Evolutionary conservation across 805 yeast genomes (phyloP), one percentile per base, ranked within the genome.

Genomic region (Lipomyces anomalus): DNA sequence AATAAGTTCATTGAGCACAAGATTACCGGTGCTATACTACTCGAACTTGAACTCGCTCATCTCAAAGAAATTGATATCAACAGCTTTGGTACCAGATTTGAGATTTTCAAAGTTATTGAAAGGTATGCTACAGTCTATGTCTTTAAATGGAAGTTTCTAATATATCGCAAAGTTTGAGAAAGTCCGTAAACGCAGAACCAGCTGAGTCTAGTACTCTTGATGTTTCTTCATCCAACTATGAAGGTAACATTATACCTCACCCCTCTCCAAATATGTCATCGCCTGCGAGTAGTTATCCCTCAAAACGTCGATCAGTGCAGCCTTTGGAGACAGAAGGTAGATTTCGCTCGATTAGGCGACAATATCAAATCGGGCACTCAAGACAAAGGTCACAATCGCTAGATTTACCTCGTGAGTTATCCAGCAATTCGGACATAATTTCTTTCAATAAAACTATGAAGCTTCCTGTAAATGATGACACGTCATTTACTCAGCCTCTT

Each of bases 41-140:
- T 92, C 43, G 94, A 89, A 64, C 72, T 92, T 51, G 97, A 90
- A 59, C 71, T 90, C 50, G 75, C 86, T 1, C 84, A 84, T 58
- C 72, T 92, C 58, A 92, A 90, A 62, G 99, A 92, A 64, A 70
- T 92, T 47, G 98, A 89, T 46, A 90, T 92, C 42, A 73, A 78
- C 40, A 84, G 95, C 3, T 92, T 92, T 68, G 99, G 99, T 22
- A 89, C 96, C 0, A 75, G 99, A 53, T 92, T 88, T 65, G 96
- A 89, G 63, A 78, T 92, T 38, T 81, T 79, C 65, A 88, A 87
- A 61, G 95, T 86, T 61, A 90, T 92, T 57, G 95, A 86, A 62
- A 75, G 79, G 30, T 39, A 29, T 4, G 41, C 29, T n/a, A n/a
- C n/a, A n/a, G n/a, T n/a, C n/a, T n/a, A n/a, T n/a, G n/a, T n/a